Evolutionary conservation across 2,329 filamentous ascomycete genomes (phyloP).

Genomic region (Mycosphaerella sp.): DNA sequence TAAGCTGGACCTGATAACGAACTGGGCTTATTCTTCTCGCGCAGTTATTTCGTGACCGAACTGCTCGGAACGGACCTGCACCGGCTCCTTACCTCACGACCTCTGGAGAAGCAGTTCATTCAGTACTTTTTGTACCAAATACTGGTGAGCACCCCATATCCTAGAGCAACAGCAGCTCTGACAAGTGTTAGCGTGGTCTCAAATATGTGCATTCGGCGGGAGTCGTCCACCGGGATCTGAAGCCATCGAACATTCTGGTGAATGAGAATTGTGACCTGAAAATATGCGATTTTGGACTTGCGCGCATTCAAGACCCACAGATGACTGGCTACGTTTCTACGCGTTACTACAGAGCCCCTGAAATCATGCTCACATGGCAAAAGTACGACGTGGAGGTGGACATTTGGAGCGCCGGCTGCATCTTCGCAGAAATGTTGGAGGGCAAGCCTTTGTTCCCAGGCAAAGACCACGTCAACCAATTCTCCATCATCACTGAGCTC

Average conservation of each 20-base stretch:
- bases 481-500: conserved; percentile 98
- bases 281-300: conserved; percentile 97
- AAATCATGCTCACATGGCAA: conserved; percentile 99
- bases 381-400: conserved; percentile 99
- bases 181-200: conserved; percentile 65
- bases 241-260: conserved; percentile 97
- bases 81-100: conserved; percentile 86
- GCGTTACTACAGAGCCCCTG: conserved; percentile 94
- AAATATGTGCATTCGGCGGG: conserved; percentile 99
- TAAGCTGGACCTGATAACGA: conserved; percentile 27
- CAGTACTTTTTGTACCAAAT: conserved; percentile 99
- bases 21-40: conserved; percentile 25
- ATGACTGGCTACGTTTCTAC: conserved; percentile 99
- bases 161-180: conserved; percentile 4
- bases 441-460: conserved; percentile 97
- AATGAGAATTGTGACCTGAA: conserved; percentile 99
- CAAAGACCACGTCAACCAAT: conserved; percentile 99
- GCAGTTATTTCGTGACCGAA: conserved; percentile 95
- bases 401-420: conserved; percentile 98
- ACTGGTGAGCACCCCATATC: conserved; percentile 56
- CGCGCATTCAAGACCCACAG: conserved; percentile 96
- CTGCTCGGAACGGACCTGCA: conserved; percentile 95
- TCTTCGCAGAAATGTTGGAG: conserved; percentile 98
- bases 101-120: conserved; percentile 98
- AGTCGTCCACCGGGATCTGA: conserved; percentile 94